A percentile compares a stretch with the other conserved stretches of the same genome.
These are phyloP conservation scores for Zizania palustris DNA, from an alignment of 202 grass and related monocot species.

Conservation along the genomic window DNA sequence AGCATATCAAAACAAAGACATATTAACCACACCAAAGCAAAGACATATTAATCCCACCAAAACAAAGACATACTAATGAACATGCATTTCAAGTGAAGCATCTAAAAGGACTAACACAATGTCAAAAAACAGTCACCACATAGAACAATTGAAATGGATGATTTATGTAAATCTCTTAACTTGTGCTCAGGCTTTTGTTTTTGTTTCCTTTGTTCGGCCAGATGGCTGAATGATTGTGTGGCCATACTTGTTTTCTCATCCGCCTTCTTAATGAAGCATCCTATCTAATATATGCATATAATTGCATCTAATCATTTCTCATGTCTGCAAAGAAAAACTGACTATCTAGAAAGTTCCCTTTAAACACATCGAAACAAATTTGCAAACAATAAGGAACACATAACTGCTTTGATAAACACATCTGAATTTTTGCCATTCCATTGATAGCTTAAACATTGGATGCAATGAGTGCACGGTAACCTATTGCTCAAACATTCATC, in stretches of 20 bases:
- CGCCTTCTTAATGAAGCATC: not conserved
- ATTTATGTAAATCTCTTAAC: not conserved
- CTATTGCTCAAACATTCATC: not conserved
- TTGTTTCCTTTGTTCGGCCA: not conserved
- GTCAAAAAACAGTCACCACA: not conserved
- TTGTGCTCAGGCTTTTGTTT: not conserved
- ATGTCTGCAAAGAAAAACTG: not conserved
- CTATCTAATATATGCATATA: not conserved
- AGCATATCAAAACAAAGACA: constrained; percentile 1
- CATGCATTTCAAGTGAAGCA: not conserved
- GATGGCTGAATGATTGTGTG: not conserved
- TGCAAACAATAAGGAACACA: not conserved
- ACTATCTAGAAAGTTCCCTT: not conserved
- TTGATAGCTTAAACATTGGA: not conserved
- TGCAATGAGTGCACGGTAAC: not conserved
- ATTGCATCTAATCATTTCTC: not conserved
- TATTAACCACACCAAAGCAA: too few species aligned
- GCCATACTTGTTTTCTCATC: not conserved
- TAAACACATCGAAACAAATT: not conserved
- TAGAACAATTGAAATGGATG: not conserved
- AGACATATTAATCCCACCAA: not conserved
- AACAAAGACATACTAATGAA: not conserved
- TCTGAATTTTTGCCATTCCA: not conserved
- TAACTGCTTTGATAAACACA: not conserved
- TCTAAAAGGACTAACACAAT: not conserved